Evolutionary conservation across 176 grass and related monocot species (phyloP), one percentile per base, ranked within the genome.

Genomic region (Rhynchospora breviuscula): DNA sequence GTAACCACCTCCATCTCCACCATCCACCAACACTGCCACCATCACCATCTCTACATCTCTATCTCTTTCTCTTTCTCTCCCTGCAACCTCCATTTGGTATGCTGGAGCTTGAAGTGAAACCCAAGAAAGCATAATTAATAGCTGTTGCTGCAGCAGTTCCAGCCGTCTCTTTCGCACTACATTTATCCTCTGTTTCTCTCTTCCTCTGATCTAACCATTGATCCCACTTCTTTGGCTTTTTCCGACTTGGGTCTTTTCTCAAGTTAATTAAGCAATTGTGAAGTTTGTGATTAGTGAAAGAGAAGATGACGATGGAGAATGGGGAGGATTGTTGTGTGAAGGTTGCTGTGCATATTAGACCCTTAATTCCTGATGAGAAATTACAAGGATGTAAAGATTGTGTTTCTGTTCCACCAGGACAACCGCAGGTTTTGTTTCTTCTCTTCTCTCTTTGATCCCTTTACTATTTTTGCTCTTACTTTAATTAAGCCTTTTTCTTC

Each of bases 301-400:
- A 2, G 57, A 86, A 85, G 65, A 96, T 99, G 89, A 91, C 91
- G 11, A 93, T 99, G 97, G 93, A 96, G 83, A 86, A 95, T 72
- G 87, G 93, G 56, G 97, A 99, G 85, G 91, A 96, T 96, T 99
- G 97, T 82, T 89, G 93, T 83, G 97, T 99, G 64, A 95, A 93
- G 83, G 97, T 99, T 46, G 97, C 97, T 40, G 97, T 99, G 77
- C 97, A 99, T 51, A 94, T 89, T 78, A 86, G 97, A 72, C 97
- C 97, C 51, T 89, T 99, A 87, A 90, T 99, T 90, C 92, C 88
- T 70, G 97, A 99, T 87, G 97, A 99, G 91, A 95, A 93, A 86
- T 87, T 92, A 68, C 93, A 92, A 85, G 97, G 97, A 1, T 96
- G 97, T 85, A 94, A 99, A 90, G 93, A 95, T 83, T 99, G 97